Base-by-base conservation (phyloP, 352 stramenopile species). In the Globisporangium paddicum region DNA sequence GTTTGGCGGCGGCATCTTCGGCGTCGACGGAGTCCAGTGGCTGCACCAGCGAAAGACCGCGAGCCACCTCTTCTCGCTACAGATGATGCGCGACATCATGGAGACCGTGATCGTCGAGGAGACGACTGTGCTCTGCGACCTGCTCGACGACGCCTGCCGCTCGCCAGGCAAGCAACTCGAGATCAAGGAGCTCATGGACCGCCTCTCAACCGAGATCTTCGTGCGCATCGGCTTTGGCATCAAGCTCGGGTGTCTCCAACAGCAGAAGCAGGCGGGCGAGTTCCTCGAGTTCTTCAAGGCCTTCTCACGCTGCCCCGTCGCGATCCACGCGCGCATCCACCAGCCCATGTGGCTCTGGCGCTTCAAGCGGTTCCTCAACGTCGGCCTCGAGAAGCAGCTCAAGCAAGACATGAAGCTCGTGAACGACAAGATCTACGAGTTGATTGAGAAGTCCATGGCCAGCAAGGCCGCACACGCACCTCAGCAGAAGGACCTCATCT, bases 11-110 rank as follows among this genome's bases (percentile, higher is more conserved):
- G 79, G 81, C 41, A 93, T 94, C 56, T 79, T 93, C 50, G 75
- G 68, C 4, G 63, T 67, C 0, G 82, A 95, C 40, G 79, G 82
- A 23, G 62, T 77, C 40, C 64, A 74, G 38, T 95, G 84, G 86
- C 64, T 75, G 13, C 56, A 78, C 25, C 86, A 94, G 56, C 80
- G 84, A 56, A 91, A 91, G 54, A 84, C 69, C 14, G 82, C 87
- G 47, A 95, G 83, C 45, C 90, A 97, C 58, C 84, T 97, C 10
- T 95, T 96, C 35, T 93, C 81, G 25, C 72, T 82, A 37, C 66
- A 69, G 35, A 74, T 80, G 63, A 77, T 86, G 67, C 71, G 72
- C 14, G 72, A 81, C 48, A 69, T 67, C 45, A 85, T 88, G 73
- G 62, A 72, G 46, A 28, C 61, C 42, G 69, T 71, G 10, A 68